Conservation (phyloP, 768 basidiomycete genomes). For the Punctularia strigosozonata region DNA sequence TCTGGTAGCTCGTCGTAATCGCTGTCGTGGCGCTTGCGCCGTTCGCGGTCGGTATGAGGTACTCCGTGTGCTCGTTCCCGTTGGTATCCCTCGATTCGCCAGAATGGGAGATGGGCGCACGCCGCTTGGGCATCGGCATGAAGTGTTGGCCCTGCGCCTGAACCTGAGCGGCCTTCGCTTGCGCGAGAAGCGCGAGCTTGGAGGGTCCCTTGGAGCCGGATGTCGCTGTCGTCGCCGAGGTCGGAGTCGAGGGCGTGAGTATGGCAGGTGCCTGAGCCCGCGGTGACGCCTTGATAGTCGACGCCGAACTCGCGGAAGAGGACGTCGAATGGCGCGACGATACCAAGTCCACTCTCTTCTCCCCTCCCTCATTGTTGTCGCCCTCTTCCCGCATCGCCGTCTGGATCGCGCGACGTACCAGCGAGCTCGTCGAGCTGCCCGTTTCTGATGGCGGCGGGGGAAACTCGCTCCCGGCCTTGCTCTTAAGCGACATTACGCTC, state of each 20-base stretch:
- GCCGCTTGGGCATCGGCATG: conserved; percentile 14
- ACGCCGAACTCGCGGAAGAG: not conserved
- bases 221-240: not conserved
- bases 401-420: conserved; percentile 54
- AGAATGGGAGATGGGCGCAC: conserved; percentile 8
- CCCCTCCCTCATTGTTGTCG: too few relatives aligned
- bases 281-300: not conserved
- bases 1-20: conserved; percentile 74
- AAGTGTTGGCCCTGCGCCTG: conserved; percentile 13
- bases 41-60: conserved; percentile 70
- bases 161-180: conserved; percentile 33
- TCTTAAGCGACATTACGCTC: conserved; percentile 25
- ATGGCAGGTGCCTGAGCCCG: not conserved
- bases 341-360: conserved; percentile 29
- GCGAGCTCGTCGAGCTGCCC: conserved; percentile 37
- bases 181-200: conserved; percentile 65
- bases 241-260: not conserved
- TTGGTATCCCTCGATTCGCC: too few relatives aligned
- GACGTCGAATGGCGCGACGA: not conserved
- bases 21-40: conserved; percentile 75
- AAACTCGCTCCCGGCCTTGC: conserved; percentile 5
- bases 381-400: conserved; percentile 55
- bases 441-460: conserved; percentile 14
- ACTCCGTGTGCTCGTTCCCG: conserved; percentile 47
- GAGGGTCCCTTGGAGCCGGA: conserved; percentile 26